Evolutionary conservation across 768 basidiomycete species (phyloP).

Genomic region (Mycena maculata): DNA sequence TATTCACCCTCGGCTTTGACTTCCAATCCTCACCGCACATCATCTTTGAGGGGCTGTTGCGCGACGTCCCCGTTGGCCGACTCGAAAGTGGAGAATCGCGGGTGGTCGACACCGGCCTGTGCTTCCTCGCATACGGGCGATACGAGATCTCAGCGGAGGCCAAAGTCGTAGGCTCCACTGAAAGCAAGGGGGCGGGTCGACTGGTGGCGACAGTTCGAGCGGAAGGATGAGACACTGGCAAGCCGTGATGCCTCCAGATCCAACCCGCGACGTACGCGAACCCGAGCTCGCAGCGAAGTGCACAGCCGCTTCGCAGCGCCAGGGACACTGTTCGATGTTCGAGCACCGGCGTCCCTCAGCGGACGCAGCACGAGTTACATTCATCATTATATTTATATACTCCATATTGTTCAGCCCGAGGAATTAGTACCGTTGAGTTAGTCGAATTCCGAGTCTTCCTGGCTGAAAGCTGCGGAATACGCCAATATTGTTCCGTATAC

Average conservation of each 20-base stretch:
- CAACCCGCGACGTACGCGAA: neutral
- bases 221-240: slow-evolving; percentile 25
- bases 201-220: slow-evolving; percentile 51
- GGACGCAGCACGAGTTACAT: slow-evolving; percentile 30
- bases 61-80: slow-evolving; percentile 72
- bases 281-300: neutral
- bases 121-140: slow-evolving; percentile 77
- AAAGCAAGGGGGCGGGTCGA: slow-evolving; percentile 52
- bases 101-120: slow-evolving; percentile 67
- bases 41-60: slow-evolving; percentile 74
- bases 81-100: slow-evolving; percentile 65
- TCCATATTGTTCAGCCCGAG: slow-evolving; percentile 18
- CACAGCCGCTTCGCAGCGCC: neutral
- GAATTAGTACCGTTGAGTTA: slow-evolving; percentile 44
- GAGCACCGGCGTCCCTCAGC: slow-evolving; percentile 1
- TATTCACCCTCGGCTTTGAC: slow-evolving; percentile 65
- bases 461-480: slow-evolving; percentile 85
- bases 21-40: slow-evolving; percentile 73
- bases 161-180: slow-evolving; percentile 46
- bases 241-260: neutral
- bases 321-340: no score
- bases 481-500: slow-evolving; percentile 93
- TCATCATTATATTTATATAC: slow-evolving; percentile 30
- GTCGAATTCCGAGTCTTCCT: slow-evolving; percentile 87
- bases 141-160: slow-evolving; percentile 67